These are phyloP conservation scores for Acacia confusa DNA, from an alignment of 306 rosid genomes.

Conservation along the genomic window DNA sequence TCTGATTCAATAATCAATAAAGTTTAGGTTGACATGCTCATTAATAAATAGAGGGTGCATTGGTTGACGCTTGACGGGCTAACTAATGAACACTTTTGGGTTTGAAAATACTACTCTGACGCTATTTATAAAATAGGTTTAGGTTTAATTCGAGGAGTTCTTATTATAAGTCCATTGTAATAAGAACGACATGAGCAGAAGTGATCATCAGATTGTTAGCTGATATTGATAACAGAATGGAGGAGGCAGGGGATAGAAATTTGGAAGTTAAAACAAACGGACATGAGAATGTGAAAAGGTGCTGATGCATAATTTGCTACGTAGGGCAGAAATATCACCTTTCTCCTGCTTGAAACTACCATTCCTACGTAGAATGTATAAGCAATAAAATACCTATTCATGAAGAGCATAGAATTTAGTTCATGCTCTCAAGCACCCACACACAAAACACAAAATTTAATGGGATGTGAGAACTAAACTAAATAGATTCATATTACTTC, in stretches of 20 bases:
- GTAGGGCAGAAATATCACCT: not conserved
- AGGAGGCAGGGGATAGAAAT: not conserved
- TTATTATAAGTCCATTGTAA: not conserved
- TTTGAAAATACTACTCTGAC: too few relatives aligned
- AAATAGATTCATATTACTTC: constrained; percentile 19
- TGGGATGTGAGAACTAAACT: constrained; percentile 1
- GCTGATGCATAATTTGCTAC: not conserved
- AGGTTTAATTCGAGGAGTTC: too few relatives aligned
- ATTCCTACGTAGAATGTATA: not conserved
- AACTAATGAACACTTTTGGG: too few relatives aligned
- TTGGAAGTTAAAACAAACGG: not conserved
- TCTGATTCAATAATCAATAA: too few relatives aligned
- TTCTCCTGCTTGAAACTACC: not conserved
- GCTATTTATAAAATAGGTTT: too few relatives aligned
- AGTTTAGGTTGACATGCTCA: too few relatives aligned
- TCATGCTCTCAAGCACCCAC: not conserved
- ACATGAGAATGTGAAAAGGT: not conserved
- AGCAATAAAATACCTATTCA: not conserved
- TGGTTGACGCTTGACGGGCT: too few relatives aligned
- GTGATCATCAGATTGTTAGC: too few relatives aligned
- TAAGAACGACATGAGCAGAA: not conserved
- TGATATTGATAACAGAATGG: not conserved
- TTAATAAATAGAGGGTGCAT: too few relatives aligned
- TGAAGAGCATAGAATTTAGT: not conserved
- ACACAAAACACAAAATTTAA: not conserved